A percentile compares a stretch with the other conserved stretches of the same genome.
Conservation (phyloP, 352 stramenopile genomes). For the Phytophthora palmivora region DNA sequence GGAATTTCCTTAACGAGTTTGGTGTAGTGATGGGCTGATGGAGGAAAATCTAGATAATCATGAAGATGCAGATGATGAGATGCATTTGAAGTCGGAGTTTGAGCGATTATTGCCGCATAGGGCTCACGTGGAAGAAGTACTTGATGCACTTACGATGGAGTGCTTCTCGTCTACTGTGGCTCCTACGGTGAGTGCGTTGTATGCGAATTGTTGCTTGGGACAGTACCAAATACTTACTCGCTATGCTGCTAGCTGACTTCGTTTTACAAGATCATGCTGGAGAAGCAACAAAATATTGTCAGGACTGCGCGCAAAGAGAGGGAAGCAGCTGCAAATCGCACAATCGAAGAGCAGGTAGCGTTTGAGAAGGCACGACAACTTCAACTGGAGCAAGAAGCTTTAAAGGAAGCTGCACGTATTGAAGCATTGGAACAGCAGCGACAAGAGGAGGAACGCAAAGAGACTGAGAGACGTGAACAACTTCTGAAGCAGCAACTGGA, state of each 20-base stretch:
- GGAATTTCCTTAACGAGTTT: not conserved
- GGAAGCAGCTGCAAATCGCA: conserved; percentile 35
- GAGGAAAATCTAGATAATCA: conserved; percentile 51
- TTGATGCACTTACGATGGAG: conserved; percentile 50
- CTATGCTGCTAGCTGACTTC: conserved; percentile 38
- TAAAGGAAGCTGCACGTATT: conserved; percentile 33
- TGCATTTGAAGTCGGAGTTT: not conserved
- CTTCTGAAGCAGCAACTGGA: conserved; percentile 47
- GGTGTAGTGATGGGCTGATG: conserved; percentile 49
- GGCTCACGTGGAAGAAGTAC: conserved; percentile 38
- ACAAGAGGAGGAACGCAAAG: conserved; percentile 31
- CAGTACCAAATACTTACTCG: not conserved
- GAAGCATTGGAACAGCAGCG: conserved; percentile 19
- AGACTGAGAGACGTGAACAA: conserved; percentile 31
- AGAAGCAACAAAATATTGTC: conserved; percentile 37
- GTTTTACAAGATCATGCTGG: conserved; percentile 44
- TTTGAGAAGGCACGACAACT: conserved; percentile 25
- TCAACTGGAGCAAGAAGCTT: conserved; percentile 23
- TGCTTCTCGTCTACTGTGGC: conserved; percentile 35
- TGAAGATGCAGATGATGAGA: conserved; percentile 8
- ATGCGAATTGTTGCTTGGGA: not conserved
- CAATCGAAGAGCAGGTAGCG: conserved; percentile 26
- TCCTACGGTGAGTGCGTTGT: conserved; percentile 28
- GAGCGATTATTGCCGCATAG: conserved; percentile 25
- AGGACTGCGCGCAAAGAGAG: conserved; percentile 29